Evolutionary conservation across 805 yeast species (phyloP), one percentile per base, ranked within the genome.

Genomic region (Saccharomycopsis fibuligera): DNA sequence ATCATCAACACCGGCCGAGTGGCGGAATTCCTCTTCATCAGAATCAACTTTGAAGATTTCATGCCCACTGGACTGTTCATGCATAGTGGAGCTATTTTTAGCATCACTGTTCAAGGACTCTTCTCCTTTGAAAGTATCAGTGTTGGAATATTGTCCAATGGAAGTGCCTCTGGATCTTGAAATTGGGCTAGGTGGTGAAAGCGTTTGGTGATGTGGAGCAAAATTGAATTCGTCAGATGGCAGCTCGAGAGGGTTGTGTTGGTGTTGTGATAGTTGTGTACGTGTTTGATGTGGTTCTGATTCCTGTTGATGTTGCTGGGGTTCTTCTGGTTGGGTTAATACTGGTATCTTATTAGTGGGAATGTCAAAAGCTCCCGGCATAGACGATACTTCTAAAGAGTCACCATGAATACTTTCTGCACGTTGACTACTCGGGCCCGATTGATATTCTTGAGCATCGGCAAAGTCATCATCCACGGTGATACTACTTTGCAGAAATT

Each of bases 141-240:
- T 38, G 14, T 16, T 29, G 17, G 44, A 38, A 4, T 17, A 14
- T 36, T 44, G 40, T 5, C 49, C 45, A 4, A 47, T 30, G 41
- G 49, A 47, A 10, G 23, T 10, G 5, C 49, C 49, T 31, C 49
- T n/a, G 4, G 49, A 47, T 24, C 49, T 31, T n/a, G 16, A n/a
- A 6, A 24, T 16, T 9, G 37, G 37, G 8, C 19, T 10, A 9
- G 37, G 17, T 10, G 37, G 37, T 6, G 17, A 9, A 8, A 33
- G 17, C 14, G 17, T 16, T 27, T 27, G 31, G n/a, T n/a, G n/a
- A 8, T 12, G 6, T 5, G 14, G 14, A 12, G 5, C 17, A n/a
- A 33, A 33, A 17, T 33, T 33, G 19, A 33, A 33, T 6, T 33
- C 37, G 19, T 33, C 37, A 6, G 17, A 6, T 5, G 6, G 6